Base-by-base conservation (phyloP, 2,329 filamentous ascomycete genomes). In the Aspergillus versicolor region DNA sequence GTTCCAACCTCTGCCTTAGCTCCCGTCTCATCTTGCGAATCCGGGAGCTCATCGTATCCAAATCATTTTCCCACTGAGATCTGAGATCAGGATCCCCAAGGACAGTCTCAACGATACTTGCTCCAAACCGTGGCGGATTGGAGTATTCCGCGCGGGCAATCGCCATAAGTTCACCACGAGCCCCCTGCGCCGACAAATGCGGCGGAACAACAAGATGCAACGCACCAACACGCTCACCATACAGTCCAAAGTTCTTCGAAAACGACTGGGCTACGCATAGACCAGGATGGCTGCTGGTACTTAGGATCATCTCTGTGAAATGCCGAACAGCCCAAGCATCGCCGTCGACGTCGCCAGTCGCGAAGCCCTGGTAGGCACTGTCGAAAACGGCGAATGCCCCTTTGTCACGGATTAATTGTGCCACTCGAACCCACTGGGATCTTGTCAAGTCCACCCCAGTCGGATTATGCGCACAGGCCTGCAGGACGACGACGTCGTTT, bases 331-430 rank as follows among this genome's bases (percentile, higher is more conserved):
- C 91, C 81, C 88, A 91, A 60, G 90, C 91, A 73, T 99, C 94
- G 57, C 87, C 85, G 66, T 85, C 84, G 32, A 96, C 84, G 70
- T 93, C 88, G 50, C 93, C 93, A 2, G 93, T 95, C 2, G 93
- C 93, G 71, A 97, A 99, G 42, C 93, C 94, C 78, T 97, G 94
- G 81, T 99, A 99, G 54, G 93, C 93, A 58, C 86, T 91, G 81
- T 99, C 93, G 77, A 99, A 97, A 84, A 97, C 97, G 65, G 93
- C 92, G 79, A 97, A 96, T 74, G 96, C 90, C 63, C 85, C 86
- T 81, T 90, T 94, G 70, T 84, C 77, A 69, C 85, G 84, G 73
- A 96, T 87, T 40, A 97, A 74, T 41, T 83, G 78, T 48, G 92
- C 91, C 58, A 97, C 85, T 77, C 92, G 85, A 74, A 88, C 89